A percentile compares a stretch with the other conserved stretches of the same genome.
Conservation (phyloP, 2,329 filamentous ascomycete species). For the Fusarium haematococcum region DNA sequence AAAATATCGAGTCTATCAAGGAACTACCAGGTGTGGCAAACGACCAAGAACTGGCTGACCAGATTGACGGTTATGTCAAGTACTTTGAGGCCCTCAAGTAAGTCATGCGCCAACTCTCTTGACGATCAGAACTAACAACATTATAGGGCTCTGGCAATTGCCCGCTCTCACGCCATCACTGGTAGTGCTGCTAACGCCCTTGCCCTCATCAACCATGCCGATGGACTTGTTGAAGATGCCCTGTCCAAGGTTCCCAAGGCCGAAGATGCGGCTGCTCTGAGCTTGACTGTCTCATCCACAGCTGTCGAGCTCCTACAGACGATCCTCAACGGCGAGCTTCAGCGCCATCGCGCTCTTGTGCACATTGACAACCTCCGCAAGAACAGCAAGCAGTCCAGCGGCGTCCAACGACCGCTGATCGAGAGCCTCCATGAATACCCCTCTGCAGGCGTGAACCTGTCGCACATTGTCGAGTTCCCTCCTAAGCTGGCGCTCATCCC, state of each 20-base stretch:
- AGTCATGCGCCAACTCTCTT: constrained; percentile 42
- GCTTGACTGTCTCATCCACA: constrained; percentile 72
- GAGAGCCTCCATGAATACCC: constrained; percentile 83
- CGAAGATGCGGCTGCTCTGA: constrained; percentile 63
- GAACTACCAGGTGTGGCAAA: constrained; percentile 91
- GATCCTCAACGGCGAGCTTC: constrained; percentile 77
- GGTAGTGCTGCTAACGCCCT: constrained; percentile 82
- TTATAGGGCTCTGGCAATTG: constrained; percentile 82
- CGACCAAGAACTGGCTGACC: constrained; percentile 79
- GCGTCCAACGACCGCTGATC: constrained; percentile 68
- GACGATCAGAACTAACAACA: constrained; percentile 21
- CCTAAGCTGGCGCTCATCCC: constrained; percentile 85
- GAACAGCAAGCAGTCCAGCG: constrained; percentile 56
- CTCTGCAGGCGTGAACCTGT: constrained; percentile 75
- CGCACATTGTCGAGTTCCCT: constrained; percentile 87
- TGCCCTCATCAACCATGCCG: constrained; percentile 82
- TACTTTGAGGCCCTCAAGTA: constrained; percentile 94
- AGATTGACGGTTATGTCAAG: constrained; percentile 80
- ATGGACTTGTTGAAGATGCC: constrained; percentile 70
- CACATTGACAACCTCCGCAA: constrained; percentile 78
- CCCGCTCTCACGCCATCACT: constrained; percentile 83
- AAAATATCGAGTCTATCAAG: constrained; percentile 90
- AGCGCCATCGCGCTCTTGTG: constrained; percentile 86
- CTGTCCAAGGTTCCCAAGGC: constrained; percentile 58
- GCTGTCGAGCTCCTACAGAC: constrained; percentile 70